Percentiles rank a stretch among this genome's conserved stretches.
phyloP scores from a whole-genome alignment of 1,284 basidiomycete species.

The Sutorius eximius region DNA sequence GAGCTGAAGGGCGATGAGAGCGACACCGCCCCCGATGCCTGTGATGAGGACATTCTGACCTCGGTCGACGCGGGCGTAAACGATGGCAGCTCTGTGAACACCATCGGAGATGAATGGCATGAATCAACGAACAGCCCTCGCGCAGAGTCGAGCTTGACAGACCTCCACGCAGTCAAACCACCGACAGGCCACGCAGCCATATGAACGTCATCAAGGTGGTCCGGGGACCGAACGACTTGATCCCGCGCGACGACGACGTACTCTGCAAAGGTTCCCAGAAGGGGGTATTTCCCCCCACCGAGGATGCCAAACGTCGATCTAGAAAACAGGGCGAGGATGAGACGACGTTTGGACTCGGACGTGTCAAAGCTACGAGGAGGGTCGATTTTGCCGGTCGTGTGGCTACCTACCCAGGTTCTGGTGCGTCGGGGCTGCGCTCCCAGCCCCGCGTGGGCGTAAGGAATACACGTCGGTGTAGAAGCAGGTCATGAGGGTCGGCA shows the following conservation, averaged over 20 bases:
- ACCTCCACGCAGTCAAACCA: slow-evolving; percentile 85
- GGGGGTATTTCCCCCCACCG: slow-evolving; percentile 52
- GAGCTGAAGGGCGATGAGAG: slow-evolving; percentile 74
- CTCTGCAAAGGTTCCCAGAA: slow-evolving; percentile 74
- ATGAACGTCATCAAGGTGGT: slow-evolving; percentile 69
- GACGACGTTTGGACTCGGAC: not conserved
- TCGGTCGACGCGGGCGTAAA: slow-evolving; percentile 62
- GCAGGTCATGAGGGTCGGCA: slow-evolving; percentile 48
- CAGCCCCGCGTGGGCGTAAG: slow-evolving; percentile 76
- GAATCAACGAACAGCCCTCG: not conserved
- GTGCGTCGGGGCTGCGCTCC: slow-evolving; percentile 59
- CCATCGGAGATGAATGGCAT: not conserved
- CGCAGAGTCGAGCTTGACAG: slow-evolving; percentile 1
- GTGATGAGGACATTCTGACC: slow-evolving; percentile 81
- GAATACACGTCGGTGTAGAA: slow-evolving; percentile 71
- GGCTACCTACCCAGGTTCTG: slow-evolving; percentile 42
- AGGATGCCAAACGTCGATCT: slow-evolving; percentile 55
- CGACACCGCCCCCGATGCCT: slow-evolving; percentile 83
- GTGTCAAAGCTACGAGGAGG: too few relatives aligned
- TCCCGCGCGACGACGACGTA: slow-evolving; percentile 74
- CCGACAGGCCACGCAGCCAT: slow-evolving; percentile 77
- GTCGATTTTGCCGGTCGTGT: not conserved
- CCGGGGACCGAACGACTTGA: slow-evolving; percentile 66
- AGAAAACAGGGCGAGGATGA: slow-evolving; percentile 9
- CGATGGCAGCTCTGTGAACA: slow-evolving; percentile 58